phyloP scores from a whole-genome alignment of 2,329 filamentous ascomycete species.

The Thyridium curvatum region DNA sequence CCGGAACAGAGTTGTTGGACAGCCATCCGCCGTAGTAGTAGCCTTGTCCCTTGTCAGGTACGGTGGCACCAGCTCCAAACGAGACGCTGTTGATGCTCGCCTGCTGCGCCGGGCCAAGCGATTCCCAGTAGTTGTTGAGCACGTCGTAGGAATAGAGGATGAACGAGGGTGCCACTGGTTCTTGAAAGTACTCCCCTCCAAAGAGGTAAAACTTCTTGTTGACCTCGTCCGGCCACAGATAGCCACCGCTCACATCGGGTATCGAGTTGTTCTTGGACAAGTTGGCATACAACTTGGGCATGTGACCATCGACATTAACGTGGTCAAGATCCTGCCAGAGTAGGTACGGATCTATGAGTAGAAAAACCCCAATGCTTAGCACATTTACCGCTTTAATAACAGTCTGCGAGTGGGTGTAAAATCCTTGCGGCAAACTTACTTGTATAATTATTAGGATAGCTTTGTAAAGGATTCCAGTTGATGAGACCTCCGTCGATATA shows the following conservation, averaged over 20 bases:
- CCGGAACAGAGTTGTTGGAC: constrained; percentile 43
- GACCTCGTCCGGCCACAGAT: constrained; percentile 53
- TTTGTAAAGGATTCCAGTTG: constrained; percentile 43
- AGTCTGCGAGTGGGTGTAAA: no score
- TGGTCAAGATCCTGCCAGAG: constrained; percentile 51
- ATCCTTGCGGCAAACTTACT: constrained; percentile 35
- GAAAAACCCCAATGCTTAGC: neutral
- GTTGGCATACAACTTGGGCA: constrained; percentile 49
- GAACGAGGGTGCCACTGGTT: constrained; percentile 28
- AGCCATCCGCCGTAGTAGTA: constrained; percentile 60
- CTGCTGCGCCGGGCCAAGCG: constrained; percentile 28
- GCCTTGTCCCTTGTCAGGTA: constrained; percentile 46
- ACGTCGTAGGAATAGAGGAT: constrained; percentile 53
- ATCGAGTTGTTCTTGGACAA: constrained; percentile 52
- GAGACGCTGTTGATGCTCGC: constrained; percentile 37
- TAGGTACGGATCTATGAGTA: constrained; percentile 41
- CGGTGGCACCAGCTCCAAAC: constrained; percentile 50
- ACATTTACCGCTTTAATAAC: neutral
- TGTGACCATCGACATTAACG: constrained; percentile 30
- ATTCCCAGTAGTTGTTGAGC: constrained; percentile 49
- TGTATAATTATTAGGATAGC: constrained; percentile 44
- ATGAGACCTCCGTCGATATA: constrained; percentile 58
- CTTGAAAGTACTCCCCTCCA: constrained; percentile 47
- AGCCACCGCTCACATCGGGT: constrained; percentile 37
- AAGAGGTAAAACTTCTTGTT: constrained; percentile 60